Base-by-base conservation (phyloP, 2,329 filamentous ascomycete genomes). In the Aspergillus sp. region DNA sequence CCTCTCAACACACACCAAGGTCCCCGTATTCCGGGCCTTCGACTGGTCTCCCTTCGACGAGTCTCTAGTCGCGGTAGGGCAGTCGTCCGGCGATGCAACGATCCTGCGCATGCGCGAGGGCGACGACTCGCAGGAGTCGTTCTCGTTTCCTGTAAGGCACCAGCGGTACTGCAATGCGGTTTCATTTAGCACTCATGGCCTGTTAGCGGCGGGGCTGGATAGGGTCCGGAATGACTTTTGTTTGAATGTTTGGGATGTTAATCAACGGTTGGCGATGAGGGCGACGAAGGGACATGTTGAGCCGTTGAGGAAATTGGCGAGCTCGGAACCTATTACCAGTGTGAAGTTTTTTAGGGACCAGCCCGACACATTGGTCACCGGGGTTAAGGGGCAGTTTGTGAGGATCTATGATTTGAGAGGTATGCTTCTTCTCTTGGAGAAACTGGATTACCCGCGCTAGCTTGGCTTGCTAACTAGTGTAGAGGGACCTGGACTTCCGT, bases 131-230 rank as follows among this genome's bases (percentile, higher is more conserved):
- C 82, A 75, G 65, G 72, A 71, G 46, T 73, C 75, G 6, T 68
- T 79, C 45, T 76, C 82, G 0, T 87, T 86, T 60, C 82, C 83
- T 23, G 82, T 87, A 60, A 81, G 84, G 62, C 84, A 85, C 60
- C 85, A 87, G 69, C 79, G 86, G 39, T 84, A 84, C 62, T 87
- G 85, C 70, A 88, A 88, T 69, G 84, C 85, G 2, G 83, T 88
- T 53, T 82, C 85, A 2, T 84, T 88, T 66, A 86, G 80, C 64
- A 74, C 77, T 37, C 74, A 78, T 61, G 82, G 83, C 31, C 76
- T 84, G 55, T 74, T 88, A 47, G 86, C 86, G 2, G 83, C 84
- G 3, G 86, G 84, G 2, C 71, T 88, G 53, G 86, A 88, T 66
- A 80, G 84, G 61, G 84, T 86, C 43, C 79, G 86, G 9, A 87